Base-by-base conservation (phyloP, 257 asterid species). In the Penstemon eatonii region DNA sequence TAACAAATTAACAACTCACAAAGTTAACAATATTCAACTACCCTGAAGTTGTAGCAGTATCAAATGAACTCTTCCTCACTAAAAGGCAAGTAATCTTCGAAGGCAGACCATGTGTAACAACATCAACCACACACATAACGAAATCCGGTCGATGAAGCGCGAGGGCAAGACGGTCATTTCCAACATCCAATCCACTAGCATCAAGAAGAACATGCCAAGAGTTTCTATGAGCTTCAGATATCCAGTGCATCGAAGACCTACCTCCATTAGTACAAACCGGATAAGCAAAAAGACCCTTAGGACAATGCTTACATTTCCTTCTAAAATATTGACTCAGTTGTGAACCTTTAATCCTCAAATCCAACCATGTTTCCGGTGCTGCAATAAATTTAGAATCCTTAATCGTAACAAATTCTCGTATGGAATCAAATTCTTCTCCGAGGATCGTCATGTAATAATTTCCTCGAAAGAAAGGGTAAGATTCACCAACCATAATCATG, bases 321-420 rank as follows among this genome's bases (percentile, higher is more conserved):
- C 96, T 66, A 39, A 90, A 88, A 44, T 88, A 90, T 40, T 90
- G 94, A 63, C 96, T 90, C 0, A 87, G 79, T 36, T 90, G 97
- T 3, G 97, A 90, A 13, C 94, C 97, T 65, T 88, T 90, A 54
- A 90, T 88, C 92, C 97, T 88, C 70, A 90, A 75, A 65, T 90
- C 89, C 76, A 90, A 69, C 97, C 96, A 90, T 4, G 83, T 73
- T 18, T 82, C 85, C 0, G 96, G 96, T 8, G 96, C 96, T 13
- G 78, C 87, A 47, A 88, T 73, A 9, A 80, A 79, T 76, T 86
- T 86, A 0, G 95, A 83, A 4, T 87, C 92, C 71, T 84, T 90
- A 10, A 53, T 68, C 0, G 49, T 11, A 2, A 69, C 96, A 1
- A 81, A 78, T 57, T 73, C 87, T 40, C 82, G 76, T 3, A 86